These are phyloP conservation scores for Neurospora sp. DNA, from an alignment of 495 filamentous ascomycete genomes.

Conservation along the genomic window DNA sequence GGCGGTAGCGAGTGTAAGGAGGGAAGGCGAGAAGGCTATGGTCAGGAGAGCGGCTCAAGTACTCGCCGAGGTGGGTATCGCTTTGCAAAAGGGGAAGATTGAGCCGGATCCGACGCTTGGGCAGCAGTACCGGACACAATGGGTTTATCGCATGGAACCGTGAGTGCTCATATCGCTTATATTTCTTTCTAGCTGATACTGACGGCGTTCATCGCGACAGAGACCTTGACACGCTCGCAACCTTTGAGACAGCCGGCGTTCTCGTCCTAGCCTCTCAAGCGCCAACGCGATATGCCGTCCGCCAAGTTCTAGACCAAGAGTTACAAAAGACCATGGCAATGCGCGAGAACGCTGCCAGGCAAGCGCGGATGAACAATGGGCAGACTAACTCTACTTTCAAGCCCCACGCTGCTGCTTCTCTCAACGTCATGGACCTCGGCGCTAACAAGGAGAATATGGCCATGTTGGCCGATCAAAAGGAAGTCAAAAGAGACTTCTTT, in stretches of 20 bases:
- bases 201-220: conserved; percentile 2
- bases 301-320: conserved; percentile 87
- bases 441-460: conserved; percentile 36
- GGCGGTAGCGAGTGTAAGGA: conserved; percentile 74
- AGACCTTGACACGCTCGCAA: conserved; percentile 55
- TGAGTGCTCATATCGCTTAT: conserved; percentile 35
- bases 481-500: conserved; percentile 83
- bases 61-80: conserved; percentile 68
- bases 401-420: not conserved
- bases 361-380: conserved; percentile 41
- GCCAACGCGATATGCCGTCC: conserved; percentile 77
- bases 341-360: conserved; percentile 47
- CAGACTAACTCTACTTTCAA: conserved; percentile 16
- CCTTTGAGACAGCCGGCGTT: conserved; percentile 46
- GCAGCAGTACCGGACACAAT: conserved; percentile 42
- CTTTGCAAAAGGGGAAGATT: conserved; percentile 71
- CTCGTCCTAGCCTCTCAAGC: conserved; percentile 39
- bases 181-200: not conserved
- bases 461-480: conserved; percentile 6
- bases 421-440: not conserved
- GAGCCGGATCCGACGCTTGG: conserved; percentile 44
- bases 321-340: conserved; percentile 57
- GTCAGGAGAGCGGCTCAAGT: conserved; percentile 69
- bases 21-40: conserved; percentile 70
- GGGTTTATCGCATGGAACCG: conserved; percentile 94